Base-by-base conservation (phyloP, 139 green algal genomes). In the Bryopsis sp. region DNA sequence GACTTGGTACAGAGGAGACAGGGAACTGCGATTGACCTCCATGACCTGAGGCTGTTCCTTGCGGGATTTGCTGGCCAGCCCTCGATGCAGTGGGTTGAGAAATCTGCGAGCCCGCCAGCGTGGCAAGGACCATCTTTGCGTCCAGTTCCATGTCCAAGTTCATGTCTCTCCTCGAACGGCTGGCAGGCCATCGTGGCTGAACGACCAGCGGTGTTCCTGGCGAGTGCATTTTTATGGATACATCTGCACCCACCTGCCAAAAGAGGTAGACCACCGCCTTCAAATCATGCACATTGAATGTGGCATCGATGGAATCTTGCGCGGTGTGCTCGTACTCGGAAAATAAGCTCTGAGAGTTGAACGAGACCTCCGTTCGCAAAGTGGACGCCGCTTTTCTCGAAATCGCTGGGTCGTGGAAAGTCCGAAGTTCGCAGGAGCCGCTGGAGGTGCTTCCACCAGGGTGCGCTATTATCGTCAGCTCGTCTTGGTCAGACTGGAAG, bases 221-320 rank as follows among this genome's bases (percentile, higher is more conserved):
- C n/a, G 34, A 11, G 5, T 83, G 79, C 47, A 89, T 79, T 26
- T 71, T 54, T 15, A 90, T 62, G 4, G 50, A 33, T 15, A 88
- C 64, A 59, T 84, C 72, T 5, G 73, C 71, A 0, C 36, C 61
- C 72, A 87, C 32, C 26, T 46, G 47, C 60, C 85, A 75, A 47
- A 82, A 90, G 61, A 90, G 72, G 2, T 33, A 36, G 50, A 89
- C 63, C 74, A 92, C 80, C 26, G 67, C 48, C n/a, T 71, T 78
- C 68, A 90, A 88, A 67, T 91, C 85, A 34, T 85, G 85, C 7
- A 91, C 47, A 73, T 93, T 91, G 74, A 91, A 85, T 3, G 82
- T 92, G 6, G 88, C 82, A 31, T 91, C 84, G 7, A 62, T 38
- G 0, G 68, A 34, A 22, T 66, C 50, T 0, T 69, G 57, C 5